Base-by-base conservation (phyloP, 2,329 filamentous ascomycete genomes). In the Pseudogymnoascus sp. region DNA sequence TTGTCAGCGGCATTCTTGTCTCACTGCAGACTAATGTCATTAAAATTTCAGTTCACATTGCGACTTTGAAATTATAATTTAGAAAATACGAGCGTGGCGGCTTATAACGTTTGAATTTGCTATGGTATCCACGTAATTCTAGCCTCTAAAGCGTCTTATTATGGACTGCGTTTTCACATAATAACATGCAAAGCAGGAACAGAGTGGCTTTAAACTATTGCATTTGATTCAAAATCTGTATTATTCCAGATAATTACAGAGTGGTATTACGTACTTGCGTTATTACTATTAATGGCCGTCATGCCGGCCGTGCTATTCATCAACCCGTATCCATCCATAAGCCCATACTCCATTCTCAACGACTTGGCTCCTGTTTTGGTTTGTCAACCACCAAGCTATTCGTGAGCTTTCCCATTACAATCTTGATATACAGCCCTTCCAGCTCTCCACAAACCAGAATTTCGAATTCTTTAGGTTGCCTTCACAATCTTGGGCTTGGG, bases 401-500 rank as follows among this genome's bases (percentile, higher is more conserved):
- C 43, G 43, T 50, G 43, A 50, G 43, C 43, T 11, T 30, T 16
- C 22, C 43, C 38, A 50, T 50, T 50, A 50, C 43, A 50, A 50
- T 50, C 28, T 50, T 18, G 43, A 50, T 50, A 50, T 18, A 50
- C 43, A 30, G 2, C 22, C 43, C 43, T 50, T 22, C 25, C 43
- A 34, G 16, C 9, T 22, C 30, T n/a, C 54, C 28, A 9, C 30
- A 22, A 20, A 47, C 18, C 30, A 50, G 16, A 32, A 35, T 37
- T 58, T 12, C 16, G 18, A 37, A 37, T 12, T 20, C 4, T 16
- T 30, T 50, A 39, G 2, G 37, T 20, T 12, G 25, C 32, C 16
- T 60, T 62, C 25, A 37, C 18, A 6, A 63, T 64, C 61, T 70
- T 70, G 14, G 62, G 59, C 12, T 65, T 65, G 35, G 69, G 64